Base-by-base conservation (phyloP, 1,139 yeast genomes). In the Pichia sp. region DNA sequence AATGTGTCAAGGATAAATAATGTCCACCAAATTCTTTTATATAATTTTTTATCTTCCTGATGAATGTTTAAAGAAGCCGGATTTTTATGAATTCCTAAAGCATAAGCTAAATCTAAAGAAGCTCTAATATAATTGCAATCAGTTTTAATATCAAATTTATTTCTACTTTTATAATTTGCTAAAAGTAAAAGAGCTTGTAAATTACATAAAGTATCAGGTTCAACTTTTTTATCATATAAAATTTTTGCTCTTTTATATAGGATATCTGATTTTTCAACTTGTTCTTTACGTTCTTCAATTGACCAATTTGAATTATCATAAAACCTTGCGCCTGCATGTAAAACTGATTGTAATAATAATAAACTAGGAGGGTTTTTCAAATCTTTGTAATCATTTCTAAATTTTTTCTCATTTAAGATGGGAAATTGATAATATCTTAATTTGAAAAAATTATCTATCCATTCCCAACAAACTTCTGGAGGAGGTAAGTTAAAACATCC, bases 201-300 rank as follows among this genome's bases (percentile, higher is more conserved):
- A 30, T 83, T 69, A 4, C 79, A 70, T 1, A 83, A 72, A 1
- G 87, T 80, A 58, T 85, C 90, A 43, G 76, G 71, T 65, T 86
- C 95, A 59, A 81, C 44, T 56, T 78, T 79, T 1, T 86, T 78
- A 59, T 86, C 92, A 63, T 79, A 84, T 39, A 87, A 68, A 0
- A 90, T 86, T 65, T 83, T 84, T 3, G 90, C 92, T 37, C 95
- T 74, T 58, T 83, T 77, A 67, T 81, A 82, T 54, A 86, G 79
- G 1, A 88, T 79, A 53, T 79, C 69, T 46, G 54, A 45, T 2
- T 53, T 44, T 31, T 47, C 40, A 11, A 43, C 48, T 25, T 60
- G 63, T 18, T 43, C 36, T 7, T 42, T 43, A 5, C 28, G 28
- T 27, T 58, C 47, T 9, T 46, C 45, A 7, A 41, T 48, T 0